These are phyloP conservation scores for Fagopyrum homotropicum DNA, from an alignment of 148 eudicot genomes.

Conservation along the genomic window DNA sequence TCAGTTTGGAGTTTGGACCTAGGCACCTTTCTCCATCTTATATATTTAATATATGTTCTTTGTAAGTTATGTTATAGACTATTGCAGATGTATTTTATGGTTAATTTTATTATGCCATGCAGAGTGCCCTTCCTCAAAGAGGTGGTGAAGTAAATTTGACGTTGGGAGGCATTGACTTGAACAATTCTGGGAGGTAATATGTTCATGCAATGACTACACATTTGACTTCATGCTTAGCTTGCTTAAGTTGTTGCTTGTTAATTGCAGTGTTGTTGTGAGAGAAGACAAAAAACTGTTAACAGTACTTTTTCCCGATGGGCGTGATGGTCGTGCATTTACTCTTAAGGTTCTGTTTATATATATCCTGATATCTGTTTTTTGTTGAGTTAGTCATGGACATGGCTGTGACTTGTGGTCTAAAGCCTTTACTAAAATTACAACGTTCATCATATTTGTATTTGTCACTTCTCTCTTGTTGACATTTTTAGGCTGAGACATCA, in stretches of 20 bases:
- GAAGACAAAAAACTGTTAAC: conserved; percentile 94
- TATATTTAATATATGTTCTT: background rate
- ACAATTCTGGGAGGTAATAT: conserved; percentile 93
- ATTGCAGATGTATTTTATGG: background rate
- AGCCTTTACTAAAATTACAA: background rate
- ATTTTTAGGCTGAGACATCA: conserved; percentile 78
- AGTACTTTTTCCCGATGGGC: conserved; percentile 96
- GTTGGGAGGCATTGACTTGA: conserved; percentile 94
- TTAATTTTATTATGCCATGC: conserved; percentile 12
- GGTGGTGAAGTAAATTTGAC: conserved; percentile 99
- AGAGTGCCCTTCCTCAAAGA: conserved; percentile 94
- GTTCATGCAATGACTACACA: conserved; percentile 8
- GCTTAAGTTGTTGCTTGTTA: background rate
- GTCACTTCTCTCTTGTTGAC: conserved; percentile 6
- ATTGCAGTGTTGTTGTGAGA: conserved; percentile 91
- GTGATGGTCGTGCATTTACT: conserved; percentile 97
- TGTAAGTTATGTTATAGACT: background rate
- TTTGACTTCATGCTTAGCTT: background rate
- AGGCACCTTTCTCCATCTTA: background rate
- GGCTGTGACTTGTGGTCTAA: conserved; percentile 2
- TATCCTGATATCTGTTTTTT: background rate
- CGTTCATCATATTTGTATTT: background rate
- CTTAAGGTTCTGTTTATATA: conserved; percentile 51
- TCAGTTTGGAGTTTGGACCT: background rate
- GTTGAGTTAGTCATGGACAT: background rate